Evolutionary conservation across 352 stramenopile species (phyloP).

Genomic region (Globisporangium sylvaticum): DNA sequence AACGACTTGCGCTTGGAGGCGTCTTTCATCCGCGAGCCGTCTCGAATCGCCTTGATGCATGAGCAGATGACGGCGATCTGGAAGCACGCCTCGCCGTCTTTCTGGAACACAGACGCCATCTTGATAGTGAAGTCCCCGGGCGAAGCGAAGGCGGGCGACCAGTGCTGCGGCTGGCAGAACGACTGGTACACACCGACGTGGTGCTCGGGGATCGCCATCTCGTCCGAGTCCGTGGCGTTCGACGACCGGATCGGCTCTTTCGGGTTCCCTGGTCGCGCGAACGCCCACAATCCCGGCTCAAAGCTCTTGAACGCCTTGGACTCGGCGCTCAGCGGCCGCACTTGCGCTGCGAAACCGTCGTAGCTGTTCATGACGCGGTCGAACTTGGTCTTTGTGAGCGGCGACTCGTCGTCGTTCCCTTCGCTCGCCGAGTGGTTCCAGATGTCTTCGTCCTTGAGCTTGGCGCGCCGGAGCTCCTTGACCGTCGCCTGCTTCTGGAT

Average conservation of each 20-base stretch:
- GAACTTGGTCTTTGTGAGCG: neutral
- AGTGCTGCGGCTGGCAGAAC: conserved; percentile 60
- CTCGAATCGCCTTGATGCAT: conserved; percentile 47
- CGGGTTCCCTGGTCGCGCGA: conserved; percentile 15
- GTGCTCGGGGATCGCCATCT: conserved; percentile 66
- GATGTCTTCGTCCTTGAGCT: conserved; percentile 17
- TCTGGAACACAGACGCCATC: conserved; percentile 38
- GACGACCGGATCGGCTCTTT: conserved; percentile 1
- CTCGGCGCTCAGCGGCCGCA: conserved; percentile 10
- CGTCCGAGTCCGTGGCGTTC: conserved; percentile 24
- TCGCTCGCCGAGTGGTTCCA: conserved; percentile 20
- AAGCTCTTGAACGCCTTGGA: conserved; percentile 4
- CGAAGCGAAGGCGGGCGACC: conserved; percentile 71
- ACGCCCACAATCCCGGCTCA: conserved; percentile 17
- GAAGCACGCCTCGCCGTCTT: conserved; percentile 41
- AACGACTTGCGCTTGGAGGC: conserved; percentile 62
- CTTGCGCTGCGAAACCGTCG: conserved; percentile 30
- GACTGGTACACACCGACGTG: conserved; percentile 59
- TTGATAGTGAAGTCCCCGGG: conserved; percentile 78
- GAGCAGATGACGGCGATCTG: conserved; percentile 57
- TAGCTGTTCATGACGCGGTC: conserved; percentile 26
- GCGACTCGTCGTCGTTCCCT: conserved; percentile 12
- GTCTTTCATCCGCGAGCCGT: conserved; percentile 32
- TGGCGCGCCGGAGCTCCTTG: conserved; percentile 11
- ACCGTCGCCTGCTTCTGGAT: conserved; percentile 9